Base-by-base conservation (phyloP, 106 monocot genomes). In the Ottelia alismoides region DNA sequence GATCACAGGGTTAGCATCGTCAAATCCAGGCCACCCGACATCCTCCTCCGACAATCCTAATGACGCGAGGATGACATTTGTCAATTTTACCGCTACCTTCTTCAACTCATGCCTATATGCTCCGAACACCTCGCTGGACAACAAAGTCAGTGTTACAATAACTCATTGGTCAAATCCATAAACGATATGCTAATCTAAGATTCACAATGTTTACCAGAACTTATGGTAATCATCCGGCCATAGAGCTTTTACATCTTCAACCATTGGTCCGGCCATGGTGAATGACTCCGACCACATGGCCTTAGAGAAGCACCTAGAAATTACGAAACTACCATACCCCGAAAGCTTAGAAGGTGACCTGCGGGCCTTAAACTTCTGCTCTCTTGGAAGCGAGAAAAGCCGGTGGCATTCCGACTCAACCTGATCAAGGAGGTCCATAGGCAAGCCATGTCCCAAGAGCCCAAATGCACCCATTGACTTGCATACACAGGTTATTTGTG, bases 201-300 rank as follows among this genome's bases (percentile, higher is more conserved):
- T 23, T 22, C 14, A 35, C 1, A 2, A 26, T 9, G 32, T 43
- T 20, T 67, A 92, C 92, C 92, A 92, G 70, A 92, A 92, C n/a
- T 48, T 16, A 27, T 27, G 7, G 63, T 71, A 48, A 46, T 80
- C 77, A 12, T 69, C 24, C 4, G 87, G 83, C 76, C 79, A 80
- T 45, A 87, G 74, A 20, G 57, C 64, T 19, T 69, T 57, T 19
- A 80, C 77, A 22, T 77, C 71, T 11, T 71, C 53, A 17, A 63
- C 49, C 10, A 74, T 70, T 30, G 79, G 64, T 43, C 83, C 83
- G 26, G 66, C 49, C 60, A 92, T 72, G 61, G 92, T 87, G 77
- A 80, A 92, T 17, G 87, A 83, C 59, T 93, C 93, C 4, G 87
- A 87, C 93, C 93, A 93, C 74, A 93, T 74, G 45, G 64, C 48